phyloP scores from a whole-genome alignment of 805 yeast species.

The Pichia exigua region DNA sequence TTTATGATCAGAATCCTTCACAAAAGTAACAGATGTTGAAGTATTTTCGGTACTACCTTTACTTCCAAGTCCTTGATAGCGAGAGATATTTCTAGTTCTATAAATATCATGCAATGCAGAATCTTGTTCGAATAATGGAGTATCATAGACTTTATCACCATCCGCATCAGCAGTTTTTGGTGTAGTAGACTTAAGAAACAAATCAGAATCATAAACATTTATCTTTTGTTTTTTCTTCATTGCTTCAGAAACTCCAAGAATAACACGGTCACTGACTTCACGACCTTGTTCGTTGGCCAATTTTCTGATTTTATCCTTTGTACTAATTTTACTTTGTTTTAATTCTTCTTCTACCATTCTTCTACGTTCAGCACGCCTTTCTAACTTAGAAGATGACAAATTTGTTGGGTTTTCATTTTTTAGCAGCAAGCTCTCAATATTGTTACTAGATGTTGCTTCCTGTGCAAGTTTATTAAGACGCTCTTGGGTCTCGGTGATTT shows the following conservation, averaged over 20 bases:
- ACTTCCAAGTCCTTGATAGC: constrained; percentile 16
- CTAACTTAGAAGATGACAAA: constrained; percentile 27
- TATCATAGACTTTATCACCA: constrained; percentile 46
- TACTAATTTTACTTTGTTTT: constrained; percentile 35
- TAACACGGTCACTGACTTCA: constrained; percentile 50
- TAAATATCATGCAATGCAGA: constrained; percentile 45
- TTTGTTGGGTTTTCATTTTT: constrained; percentile 6
- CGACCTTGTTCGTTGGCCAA: constrained; percentile 40
- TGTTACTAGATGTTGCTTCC: constrained; percentile 31
- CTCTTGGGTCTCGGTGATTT: constrained; percentile 42
- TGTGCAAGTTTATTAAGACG: constrained; percentile 42
- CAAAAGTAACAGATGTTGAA: constrained; percentile 27
- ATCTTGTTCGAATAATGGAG: constrained; percentile 47
- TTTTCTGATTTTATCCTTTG: constrained; percentile 34
- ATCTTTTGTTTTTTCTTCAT: constrained; percentile 26
- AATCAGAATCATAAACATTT: constrained; percentile 49
- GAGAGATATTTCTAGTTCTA: constrained; percentile 27
- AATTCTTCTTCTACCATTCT: constrained; percentile 41
- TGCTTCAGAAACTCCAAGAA: constrained; percentile 34
- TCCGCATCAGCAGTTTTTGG: constrained; percentile 27
- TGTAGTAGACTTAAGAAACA: constrained; percentile 39
- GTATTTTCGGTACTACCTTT: constrained; percentile 18
- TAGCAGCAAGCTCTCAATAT: not conserved
- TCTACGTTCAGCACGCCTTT: constrained; percentile 36
- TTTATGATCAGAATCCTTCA: constrained; percentile 15